Evolutionary conservation across 108 stramenopile species (phyloP).

Genomic region (Fistulifera pelliculosa): DNA sequence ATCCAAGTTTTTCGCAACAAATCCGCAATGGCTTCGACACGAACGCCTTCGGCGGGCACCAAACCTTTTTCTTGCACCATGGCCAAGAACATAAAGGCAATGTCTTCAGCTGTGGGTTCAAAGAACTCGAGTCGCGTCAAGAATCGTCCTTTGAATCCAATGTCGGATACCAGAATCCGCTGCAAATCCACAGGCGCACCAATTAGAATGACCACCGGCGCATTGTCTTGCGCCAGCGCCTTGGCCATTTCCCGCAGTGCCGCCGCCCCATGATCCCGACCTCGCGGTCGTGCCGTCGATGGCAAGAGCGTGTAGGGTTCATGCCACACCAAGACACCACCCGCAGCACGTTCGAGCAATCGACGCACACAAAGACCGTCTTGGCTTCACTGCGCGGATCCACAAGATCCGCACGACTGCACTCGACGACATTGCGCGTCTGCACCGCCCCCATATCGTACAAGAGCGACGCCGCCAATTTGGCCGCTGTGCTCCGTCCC

Average conservation of each 20-base stretch:
- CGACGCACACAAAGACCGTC: conserved; percentile 58
- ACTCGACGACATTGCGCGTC: conserved; percentile 41
- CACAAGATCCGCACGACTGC: conserved; percentile 58
- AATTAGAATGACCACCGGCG: conserved; percentile 63
- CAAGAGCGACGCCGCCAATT: conserved; percentile 55
- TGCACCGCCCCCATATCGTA: conserved; percentile 70
- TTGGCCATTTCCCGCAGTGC: conserved; percentile 68
- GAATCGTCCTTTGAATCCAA: conserved; percentile 75
- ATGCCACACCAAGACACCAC: conserved; percentile 74
- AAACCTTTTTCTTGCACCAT: conserved; percentile 59
- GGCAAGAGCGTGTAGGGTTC: conserved; percentile 79
- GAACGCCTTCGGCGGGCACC: conserved; percentile 64
- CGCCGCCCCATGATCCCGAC: conserved; percentile 75
- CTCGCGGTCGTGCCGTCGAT: conserved; percentile 63
- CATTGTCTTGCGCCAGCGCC: conserved; percentile 41
- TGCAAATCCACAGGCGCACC: conserved; percentile 68
- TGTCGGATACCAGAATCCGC: conserved; percentile 61
- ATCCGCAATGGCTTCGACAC: conserved; percentile 61
- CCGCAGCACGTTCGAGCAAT: conserved; percentile 57
- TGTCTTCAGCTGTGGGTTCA: conserved; percentile 60
- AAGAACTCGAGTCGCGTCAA: conserved; percentile 70
- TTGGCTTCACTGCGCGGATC: conserved; percentile 72
- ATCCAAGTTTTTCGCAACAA: conserved; percentile 59
- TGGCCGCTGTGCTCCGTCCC: conserved; percentile 81
- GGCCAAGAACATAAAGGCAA: conserved; percentile 74